Conservation (phyloP, 306 rosid species). For the Acacia melanoxylon region DNA sequence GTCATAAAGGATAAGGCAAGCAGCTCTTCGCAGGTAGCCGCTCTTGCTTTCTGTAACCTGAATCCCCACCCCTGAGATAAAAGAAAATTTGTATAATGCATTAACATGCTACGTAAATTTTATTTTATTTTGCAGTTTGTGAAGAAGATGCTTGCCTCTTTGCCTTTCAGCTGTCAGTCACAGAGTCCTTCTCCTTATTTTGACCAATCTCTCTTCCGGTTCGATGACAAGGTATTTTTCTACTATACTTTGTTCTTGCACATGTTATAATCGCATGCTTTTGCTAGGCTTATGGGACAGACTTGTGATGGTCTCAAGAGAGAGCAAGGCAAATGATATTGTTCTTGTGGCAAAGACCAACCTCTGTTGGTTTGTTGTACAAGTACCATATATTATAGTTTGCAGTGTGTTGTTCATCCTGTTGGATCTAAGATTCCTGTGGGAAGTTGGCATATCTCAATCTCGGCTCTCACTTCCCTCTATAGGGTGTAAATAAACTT, state of each 20-base stretch:
- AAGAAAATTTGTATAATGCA: background rate
- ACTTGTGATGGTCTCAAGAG: background rate
- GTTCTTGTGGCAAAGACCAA: background rate
- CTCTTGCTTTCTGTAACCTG: constrained; percentile 26
- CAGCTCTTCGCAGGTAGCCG: constrained; percentile 69
- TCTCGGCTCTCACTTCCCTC: background rate
- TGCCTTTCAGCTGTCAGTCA: constrained; percentile 89
- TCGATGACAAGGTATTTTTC: constrained; percentile 83
- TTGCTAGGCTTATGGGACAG: background rate
- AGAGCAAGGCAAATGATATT: background rate
- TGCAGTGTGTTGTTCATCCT: background rate
- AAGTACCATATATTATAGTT: background rate
- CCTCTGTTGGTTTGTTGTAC: background rate
- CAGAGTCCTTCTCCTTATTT: constrained; percentile 98
- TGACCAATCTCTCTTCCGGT: constrained; percentile 89
- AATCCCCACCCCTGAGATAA: background rate
- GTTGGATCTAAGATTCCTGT: background rate
- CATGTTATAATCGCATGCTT: background rate
- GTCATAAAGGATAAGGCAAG: constrained; percentile 69
- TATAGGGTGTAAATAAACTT: background rate
- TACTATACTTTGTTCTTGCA: background rate
- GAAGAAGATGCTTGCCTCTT: constrained; percentile 88
- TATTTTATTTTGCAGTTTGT: constrained; percentile 68
- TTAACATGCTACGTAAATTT: constrained; percentile 26
- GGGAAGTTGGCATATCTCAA: background rate